These are phyloP conservation scores for Canariomyces notabilis DNA, from an alignment of 2,329 filamentous ascomycete species.

Conservation along the genomic window DNA sequence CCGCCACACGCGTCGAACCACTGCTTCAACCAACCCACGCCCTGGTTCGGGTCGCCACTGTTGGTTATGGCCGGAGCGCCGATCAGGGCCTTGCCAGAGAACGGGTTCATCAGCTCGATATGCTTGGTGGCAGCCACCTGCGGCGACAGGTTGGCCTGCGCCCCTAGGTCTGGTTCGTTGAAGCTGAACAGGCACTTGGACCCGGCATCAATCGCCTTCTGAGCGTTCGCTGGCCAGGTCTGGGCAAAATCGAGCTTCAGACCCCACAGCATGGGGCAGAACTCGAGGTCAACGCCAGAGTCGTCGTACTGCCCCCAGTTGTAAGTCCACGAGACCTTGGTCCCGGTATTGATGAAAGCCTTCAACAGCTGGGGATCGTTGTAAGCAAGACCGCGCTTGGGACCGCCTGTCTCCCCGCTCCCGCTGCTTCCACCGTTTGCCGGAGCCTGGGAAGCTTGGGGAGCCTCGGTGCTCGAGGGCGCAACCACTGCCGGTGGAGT, in stretches of 20 bases:
- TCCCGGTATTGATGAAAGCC: slow-evolving; percentile 40
- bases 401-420: background rate
- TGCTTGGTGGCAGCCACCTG: slow-evolving; percentile 47
- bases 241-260: slow-evolving; percentile 37
- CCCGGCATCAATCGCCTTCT: slow-evolving; percentile 48
- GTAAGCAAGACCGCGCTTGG: slow-evolving; percentile 65
- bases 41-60: slow-evolving; percentile 45
- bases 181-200: slow-evolving; percentile 57
- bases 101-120: slow-evolving; percentile 51
- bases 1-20: slow-evolving; percentile 49
- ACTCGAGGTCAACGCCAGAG: slow-evolving; percentile 46
- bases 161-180: slow-evolving; percentile 64
- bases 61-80: slow-evolving; percentile 59
- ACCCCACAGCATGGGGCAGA: slow-evolving; percentile 65
- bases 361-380: slow-evolving; percentile 52
- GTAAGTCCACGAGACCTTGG: slow-evolving; percentile 56
- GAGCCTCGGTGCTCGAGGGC: slow-evolving; percentile 4
- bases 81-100: slow-evolving; percentile 48
- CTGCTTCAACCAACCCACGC: slow-evolving; percentile 49
- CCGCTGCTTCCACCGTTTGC: slow-evolving; percentile 14
- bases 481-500: too few species aligned
- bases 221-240: slow-evolving; percentile 47
- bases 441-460: slow-evolving; percentile 12
- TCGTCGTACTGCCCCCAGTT: slow-evolving; percentile 57
- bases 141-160: slow-evolving; percentile 57